Evolutionary conservation across 495 filamentous ascomycete species (phyloP).

Genomic region (Aspergillus sclerotiicarbonarius): DNA sequence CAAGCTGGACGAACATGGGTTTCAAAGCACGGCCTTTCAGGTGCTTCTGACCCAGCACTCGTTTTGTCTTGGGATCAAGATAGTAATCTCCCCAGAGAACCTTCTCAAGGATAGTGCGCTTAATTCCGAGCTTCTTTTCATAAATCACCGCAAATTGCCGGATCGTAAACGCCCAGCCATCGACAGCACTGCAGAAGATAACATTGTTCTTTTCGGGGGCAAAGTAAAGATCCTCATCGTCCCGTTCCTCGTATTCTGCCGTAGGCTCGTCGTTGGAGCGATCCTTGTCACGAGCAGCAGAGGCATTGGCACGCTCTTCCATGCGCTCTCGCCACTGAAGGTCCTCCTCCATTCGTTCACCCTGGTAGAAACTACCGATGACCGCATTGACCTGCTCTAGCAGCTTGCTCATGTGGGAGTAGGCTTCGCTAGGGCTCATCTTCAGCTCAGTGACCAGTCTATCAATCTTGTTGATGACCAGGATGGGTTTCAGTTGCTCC

Average conservation of each 20-base stretch:
- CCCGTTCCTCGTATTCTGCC: conserved; percentile 78
- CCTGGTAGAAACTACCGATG: conserved; percentile 95
- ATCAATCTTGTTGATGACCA: conserved; percentile 99
- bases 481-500: conserved; percentile 88
- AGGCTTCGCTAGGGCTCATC: conserved; percentile 87
- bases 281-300: conserved; percentile 2
- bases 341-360: conserved; percentile 98
- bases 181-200: conserved; percentile 95
- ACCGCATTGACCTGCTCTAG: conserved; percentile 97
- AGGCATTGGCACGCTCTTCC: conserved; percentile 72
- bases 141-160: conserved; percentile 91
- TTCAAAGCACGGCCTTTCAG: conserved; percentile 87
- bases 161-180: conserved; percentile 97
- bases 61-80: conserved; percentile 93
- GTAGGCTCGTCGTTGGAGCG: conserved; percentile 47
- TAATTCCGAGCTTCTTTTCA: conserved; percentile 96
- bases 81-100: conserved; percentile 98
- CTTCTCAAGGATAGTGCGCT: conserved; percentile 84
- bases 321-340: conserved; percentile 92
- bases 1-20: conserved; percentile 96
- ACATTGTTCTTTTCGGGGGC: conserved; percentile 98
- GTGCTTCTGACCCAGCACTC: conserved; percentile 87
- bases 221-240: conserved; percentile 98
- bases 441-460: conserved; percentile 88
- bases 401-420: conserved; percentile 82